A percentile compares a stretch with the other conserved stretches of the same genome.
phyloP scores from a whole-genome alignment of 495 filamentous ascomycete genomes.

The Neurospora cerealis region DNA sequence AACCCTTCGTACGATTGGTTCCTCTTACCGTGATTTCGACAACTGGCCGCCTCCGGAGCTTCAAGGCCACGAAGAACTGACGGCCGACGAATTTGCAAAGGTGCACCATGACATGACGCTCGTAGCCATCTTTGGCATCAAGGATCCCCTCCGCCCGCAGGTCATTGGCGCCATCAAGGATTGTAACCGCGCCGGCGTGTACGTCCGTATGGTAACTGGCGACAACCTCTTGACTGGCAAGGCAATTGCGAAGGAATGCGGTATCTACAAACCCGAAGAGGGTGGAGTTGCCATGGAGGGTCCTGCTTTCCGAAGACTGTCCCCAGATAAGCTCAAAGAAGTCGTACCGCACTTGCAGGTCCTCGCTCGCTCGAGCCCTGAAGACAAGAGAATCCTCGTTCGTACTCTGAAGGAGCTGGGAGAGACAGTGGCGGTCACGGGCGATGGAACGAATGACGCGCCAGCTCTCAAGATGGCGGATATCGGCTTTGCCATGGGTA shows the following conservation, averaged over 20 bases:
- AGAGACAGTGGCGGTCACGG: constrained; percentile 76
- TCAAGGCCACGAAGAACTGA: constrained; percentile 58
- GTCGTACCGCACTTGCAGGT: constrained; percentile 69
- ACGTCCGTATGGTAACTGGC: constrained; percentile 85
- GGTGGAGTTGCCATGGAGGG: constrained; percentile 80
- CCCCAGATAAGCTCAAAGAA: constrained; percentile 55
- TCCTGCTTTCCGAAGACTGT: constrained; percentile 67
- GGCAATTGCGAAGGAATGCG: constrained; percentile 76
- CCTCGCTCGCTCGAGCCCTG: constrained; percentile 75
- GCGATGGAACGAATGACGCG: constrained; percentile 85
- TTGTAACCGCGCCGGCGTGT: constrained; percentile 68
- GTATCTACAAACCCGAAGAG: constrained; percentile 64
- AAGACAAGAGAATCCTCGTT: constrained; percentile 78
- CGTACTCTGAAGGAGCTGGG: constrained; percentile 62
- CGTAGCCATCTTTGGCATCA: constrained; percentile 75
- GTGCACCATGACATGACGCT: constrained; percentile 65
- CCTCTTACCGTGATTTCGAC: constrained; percentile 82
- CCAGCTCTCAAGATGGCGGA: constrained; percentile 79
- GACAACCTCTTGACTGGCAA: constrained; percentile 75
- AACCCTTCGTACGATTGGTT: constrained; percentile 78
- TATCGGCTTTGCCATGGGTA: constrained; percentile 93
- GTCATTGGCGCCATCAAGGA: constrained; percentile 64
- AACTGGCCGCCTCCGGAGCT: constrained; percentile 76
- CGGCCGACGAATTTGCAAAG: constrained; percentile 59
- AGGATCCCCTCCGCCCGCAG: constrained; percentile 77